These are phyloP conservation scores for Blastomyces emzantsi DNA, from an alignment of 2,329 filamentous ascomycete species.

Conservation along the genomic window DNA sequence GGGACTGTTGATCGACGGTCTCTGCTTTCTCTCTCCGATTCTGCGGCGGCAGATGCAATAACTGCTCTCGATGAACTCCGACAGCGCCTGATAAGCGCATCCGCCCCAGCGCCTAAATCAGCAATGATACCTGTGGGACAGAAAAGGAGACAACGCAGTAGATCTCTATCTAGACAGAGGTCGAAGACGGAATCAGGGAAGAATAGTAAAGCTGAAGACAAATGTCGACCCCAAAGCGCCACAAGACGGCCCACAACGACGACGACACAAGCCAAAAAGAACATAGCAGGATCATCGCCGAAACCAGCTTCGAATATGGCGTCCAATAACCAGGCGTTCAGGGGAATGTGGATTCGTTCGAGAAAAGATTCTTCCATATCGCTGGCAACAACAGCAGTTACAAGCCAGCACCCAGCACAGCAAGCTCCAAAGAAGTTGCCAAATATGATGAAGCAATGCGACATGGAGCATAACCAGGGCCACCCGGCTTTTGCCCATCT, in stretches of 20 bases:
- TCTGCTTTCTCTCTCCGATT: slow-evolving; percentile 7
- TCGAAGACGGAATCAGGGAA: background rate
- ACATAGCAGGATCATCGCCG: background rate
- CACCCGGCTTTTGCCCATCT: slow-evolving; percentile 8
- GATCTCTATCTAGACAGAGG: slow-evolving; percentile 2
- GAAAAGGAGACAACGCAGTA: background rate
- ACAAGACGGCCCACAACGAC: background rate
- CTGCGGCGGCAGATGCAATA: slow-evolving; percentile 6
- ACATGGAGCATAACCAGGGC: slow-evolving; percentile 7
- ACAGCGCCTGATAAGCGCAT: slow-evolving; percentile 7
- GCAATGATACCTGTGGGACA: background rate
- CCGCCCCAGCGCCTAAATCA: background rate
- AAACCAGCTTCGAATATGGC: background rate
- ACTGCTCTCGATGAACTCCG: slow-evolving; percentile 7
- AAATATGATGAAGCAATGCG: slow-evolving; percentile 6
- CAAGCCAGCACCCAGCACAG: background rate
- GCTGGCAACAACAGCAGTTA: slow-evolving; percentile 6
- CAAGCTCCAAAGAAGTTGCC: slow-evolving; percentile 4
- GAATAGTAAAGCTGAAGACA: background rate
- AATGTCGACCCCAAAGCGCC: background rate
- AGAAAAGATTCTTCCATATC: slow-evolving; percentile 9
- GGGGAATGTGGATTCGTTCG: slow-evolving; percentile 7
- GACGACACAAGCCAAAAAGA: background rate
- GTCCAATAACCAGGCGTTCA: background rate
- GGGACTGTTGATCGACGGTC: slow-evolving; percentile 5